These are phyloP conservation scores for Viridothelium virens DNA, from an alignment of 495 filamentous ascomycete genomes.

Conservation along the genomic window DNA sequence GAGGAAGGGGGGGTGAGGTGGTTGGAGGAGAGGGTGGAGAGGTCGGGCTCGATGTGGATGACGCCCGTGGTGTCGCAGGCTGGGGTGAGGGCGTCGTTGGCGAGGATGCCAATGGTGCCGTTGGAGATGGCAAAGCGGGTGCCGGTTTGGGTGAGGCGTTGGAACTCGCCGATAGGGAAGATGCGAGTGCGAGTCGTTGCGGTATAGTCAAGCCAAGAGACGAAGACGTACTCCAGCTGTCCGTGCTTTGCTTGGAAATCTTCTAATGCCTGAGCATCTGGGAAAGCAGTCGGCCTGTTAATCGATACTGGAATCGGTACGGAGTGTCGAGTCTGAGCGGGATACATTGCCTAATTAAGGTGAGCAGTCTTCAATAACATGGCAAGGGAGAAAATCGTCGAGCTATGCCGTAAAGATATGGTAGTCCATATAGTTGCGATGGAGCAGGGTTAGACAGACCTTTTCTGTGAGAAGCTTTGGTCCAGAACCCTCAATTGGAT, in stretches of 20 bases:
- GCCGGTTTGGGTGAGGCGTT: slow-evolving; percentile 46
- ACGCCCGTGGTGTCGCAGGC: slow-evolving; percentile 51
- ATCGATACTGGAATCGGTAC: not conserved
- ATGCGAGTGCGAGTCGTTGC: slow-evolving; percentile 59
- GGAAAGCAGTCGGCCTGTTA: slow-evolving; percentile 59
- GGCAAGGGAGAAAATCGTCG: too few species aligned
- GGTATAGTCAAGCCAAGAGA: slow-evolving; percentile 78
- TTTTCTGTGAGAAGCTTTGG: not conserved
- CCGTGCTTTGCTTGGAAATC: not conserved
- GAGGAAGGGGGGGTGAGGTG: slow-evolving; percentile 25
- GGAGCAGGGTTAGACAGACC: not conserved
- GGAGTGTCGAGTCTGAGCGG: not conserved
- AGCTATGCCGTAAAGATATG: too few species aligned
- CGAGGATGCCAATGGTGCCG: slow-evolving; percentile 34
- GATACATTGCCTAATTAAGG: not conserved
- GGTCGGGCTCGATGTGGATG: slow-evolving; percentile 37
- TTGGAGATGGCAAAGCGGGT: slow-evolving; percentile 29
- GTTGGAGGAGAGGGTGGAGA: slow-evolving; percentile 28
- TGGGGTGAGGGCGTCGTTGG: slow-evolving; percentile 33
- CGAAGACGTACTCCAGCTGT: slow-evolving; percentile 49
- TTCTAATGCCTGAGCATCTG: not conserved
- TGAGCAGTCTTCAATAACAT: not conserved
- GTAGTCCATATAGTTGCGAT: too few species aligned
- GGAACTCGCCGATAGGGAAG: slow-evolving; percentile 59
- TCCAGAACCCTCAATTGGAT: not conserved